Percentiles rank a stretch among this genome's conserved stretches.
These are phyloP conservation scores for Fusarium subtropicale DNA, from an alignment of 2,329 filamentous ascomycete genomes.

Conservation along the genomic window DNA sequence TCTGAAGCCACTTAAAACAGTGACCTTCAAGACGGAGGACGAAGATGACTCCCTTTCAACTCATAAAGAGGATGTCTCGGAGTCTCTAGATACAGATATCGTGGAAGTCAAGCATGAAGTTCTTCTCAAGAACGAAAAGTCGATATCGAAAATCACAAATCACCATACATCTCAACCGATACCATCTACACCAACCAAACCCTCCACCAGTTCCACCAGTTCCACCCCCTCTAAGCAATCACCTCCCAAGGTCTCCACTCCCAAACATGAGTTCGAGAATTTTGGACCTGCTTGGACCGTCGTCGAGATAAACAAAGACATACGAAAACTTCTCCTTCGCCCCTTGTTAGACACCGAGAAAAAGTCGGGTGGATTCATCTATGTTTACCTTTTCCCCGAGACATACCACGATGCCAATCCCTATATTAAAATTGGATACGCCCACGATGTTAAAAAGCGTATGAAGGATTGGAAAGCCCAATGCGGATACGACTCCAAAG, in stretches of 20 bases:
- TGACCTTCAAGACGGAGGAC: conserved; percentile 21
- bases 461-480: conserved; percentile 40
- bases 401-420: conserved; percentile 27
- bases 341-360: not conserved
- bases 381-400: conserved; percentile 44
- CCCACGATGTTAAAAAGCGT: conserved; percentile 36
- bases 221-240: not conserved
- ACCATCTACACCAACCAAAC: not conserved
- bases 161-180: not conserved
- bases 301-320: conserved; percentile 29
- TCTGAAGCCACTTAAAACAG: conserved; percentile 2
- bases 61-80: not conserved
- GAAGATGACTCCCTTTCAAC: not conserved
- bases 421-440: conserved; percentile 50
- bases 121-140: not conserved
- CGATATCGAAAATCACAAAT: not conserved
- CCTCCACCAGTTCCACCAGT: not conserved
- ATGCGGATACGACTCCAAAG: conserved; percentile 45
- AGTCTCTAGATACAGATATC: not conserved
- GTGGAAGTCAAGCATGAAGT: conserved; percentile 1
- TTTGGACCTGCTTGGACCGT: conserved; percentile 20
- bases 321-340: conserved; percentile 30
- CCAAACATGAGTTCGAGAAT: conserved; percentile 36
- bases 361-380: conserved; percentile 36
- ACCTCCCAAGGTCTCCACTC: not conserved